Base-by-base conservation (phyloP, 179 eudicot genomes). In the Spergularia azorica region DNA sequence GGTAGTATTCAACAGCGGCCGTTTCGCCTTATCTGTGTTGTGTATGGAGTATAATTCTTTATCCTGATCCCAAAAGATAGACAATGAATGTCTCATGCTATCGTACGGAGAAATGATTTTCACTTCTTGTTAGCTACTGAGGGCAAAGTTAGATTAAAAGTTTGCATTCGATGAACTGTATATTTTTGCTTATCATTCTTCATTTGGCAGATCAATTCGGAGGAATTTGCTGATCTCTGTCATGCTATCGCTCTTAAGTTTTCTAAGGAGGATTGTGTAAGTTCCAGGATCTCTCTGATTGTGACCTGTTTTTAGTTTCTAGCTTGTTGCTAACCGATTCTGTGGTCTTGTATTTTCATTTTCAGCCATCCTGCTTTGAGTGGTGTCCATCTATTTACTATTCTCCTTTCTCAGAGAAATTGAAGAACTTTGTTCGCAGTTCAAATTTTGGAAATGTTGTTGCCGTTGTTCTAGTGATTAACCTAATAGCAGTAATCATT, bases 171-270 rank as follows among this genome's bases (percentile, higher is more conserved):
- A 26, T 26, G 32, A 26, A 18, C 3, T 38, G 60, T 70, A 38
- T 51, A 56, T 26, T 58, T 52, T 61, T 38, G 5, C 8, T 38
- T 79, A 16, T 13, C 46, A 64, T 48, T 60, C 48, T 56, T 79
- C n/a, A 12, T 72, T 17, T 83, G 69, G 77, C 85, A 95, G 99
- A 95, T 95, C 64, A 87, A 87, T 89, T 61, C 82, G 67, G 94
- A 89, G 8, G 99, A 96, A 86, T 96, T 96, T 85, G 85, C 81
- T 74, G 99, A 94, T 86, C 97, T 96, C 66, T 94, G 96, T 88
- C 90, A 92, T 84, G 97, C 97, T 58, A 96, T 96, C 58, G 99
- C 97, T 61, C 85, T 94, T 62, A 91, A 84, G 76, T 96, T 96
- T 83, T 87, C 89, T 12, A 96, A 92, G 81, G 99, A 92, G 89